Base-by-base conservation (phyloP, 768 basidiomycete species). In the Lyophyllum atratum region DNA sequence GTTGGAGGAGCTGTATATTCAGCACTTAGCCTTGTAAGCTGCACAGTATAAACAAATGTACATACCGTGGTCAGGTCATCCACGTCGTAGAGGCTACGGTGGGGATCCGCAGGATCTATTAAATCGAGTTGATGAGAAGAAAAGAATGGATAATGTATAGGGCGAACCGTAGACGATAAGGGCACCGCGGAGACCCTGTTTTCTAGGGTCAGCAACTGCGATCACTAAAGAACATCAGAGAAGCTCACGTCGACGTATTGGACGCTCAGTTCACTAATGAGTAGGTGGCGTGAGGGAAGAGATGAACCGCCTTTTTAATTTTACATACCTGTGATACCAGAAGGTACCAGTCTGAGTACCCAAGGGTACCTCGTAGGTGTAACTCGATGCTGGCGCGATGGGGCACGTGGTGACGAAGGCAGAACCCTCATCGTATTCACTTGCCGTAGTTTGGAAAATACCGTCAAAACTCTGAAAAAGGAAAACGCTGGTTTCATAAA, bases 381-480 rank as follows among this genome's bases (percentile, higher is more conserved):
- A 79, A 45, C 64, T 70, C 7, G 70, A 60, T n/a, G 68, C 68
- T 14, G 76, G 72, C 44, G 60, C 70, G 40, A 78, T 72, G 17
- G 78, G 79, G 54, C 79, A 80, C 42, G 78, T 77, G 17, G 76
- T 79, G 8, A 80, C 65, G 49, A 73, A 80, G 21, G 78, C 63
- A 51, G 72, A 64, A 15, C 79, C 78, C 55, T 79, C 69, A 29
- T 70, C 58, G 59, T 44, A 71, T 1, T 62, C 52, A 33, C 69
- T 60, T 29, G 53, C 37, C 2, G 66, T 67, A 14, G 56, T 43
- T 28, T 60, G 52, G 59, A 71, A 71, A 46, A 72, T 55, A 19
- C 70, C 71, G 53, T 71, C 69, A 43, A 69, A 68, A 53, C 70
- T 65, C 67, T 70, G 21, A 11, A 11, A 14, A 15, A 15, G 6